These are phyloP conservation scores for Allantophomopsis lycopodina DNA, from an alignment of 2,329 filamentous ascomycete genomes.

Conservation along the genomic window DNA sequence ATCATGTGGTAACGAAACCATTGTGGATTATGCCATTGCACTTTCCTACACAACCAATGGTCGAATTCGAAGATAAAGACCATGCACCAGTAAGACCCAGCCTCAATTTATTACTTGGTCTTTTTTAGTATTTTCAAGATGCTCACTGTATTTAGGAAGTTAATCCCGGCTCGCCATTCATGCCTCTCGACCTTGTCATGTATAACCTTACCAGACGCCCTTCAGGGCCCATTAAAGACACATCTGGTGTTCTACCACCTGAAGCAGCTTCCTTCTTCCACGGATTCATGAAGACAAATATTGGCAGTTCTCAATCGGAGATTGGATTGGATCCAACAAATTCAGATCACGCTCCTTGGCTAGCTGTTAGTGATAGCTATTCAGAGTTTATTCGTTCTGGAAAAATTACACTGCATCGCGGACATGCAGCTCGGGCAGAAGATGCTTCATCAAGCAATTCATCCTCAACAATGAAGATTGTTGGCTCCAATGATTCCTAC, in stretches of 20 bases:
- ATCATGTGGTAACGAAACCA: slow-evolving; percentile 56
- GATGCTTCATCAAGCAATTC: slow-evolving; percentile 4
- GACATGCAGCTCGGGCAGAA: slow-evolving; percentile 6
- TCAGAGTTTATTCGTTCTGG: slow-evolving; percentile 59
- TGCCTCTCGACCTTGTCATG: slow-evolving; percentile 59
- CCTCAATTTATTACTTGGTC: no score
- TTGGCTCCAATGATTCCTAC: slow-evolving; percentile 2
- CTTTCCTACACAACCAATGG: slow-evolving; percentile 12
- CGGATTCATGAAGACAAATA: slow-evolving; percentile 27
- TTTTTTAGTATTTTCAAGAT: no score
- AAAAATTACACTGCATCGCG: slow-evolving; percentile 28
- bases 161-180: slow-evolving; percentile 41
- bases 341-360: slow-evolving; percentile 38
- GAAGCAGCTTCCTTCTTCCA: slow-evolving; percentile 42
- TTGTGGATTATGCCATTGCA: slow-evolving; percentile 57
- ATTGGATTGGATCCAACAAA: slow-evolving; percentile 18
- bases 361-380: slow-evolving; percentile 62
- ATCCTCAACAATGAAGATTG: slow-evolving; percentile 16
- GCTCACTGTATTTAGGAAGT: background rate
- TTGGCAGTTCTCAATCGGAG: slow-evolving; percentile 40
- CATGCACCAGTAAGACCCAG: no score
- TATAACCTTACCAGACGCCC: slow-evolving; percentile 56
- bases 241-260: slow-evolving; percentile 47
- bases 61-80: slow-evolving; percentile 3
- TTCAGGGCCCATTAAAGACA: slow-evolving; percentile 41